Evolutionary conservation across 495 filamentous ascomycete genomes (phyloP), one percentile per base, ranked within the genome.

Genomic region (Gamarada debralockiae): DNA sequence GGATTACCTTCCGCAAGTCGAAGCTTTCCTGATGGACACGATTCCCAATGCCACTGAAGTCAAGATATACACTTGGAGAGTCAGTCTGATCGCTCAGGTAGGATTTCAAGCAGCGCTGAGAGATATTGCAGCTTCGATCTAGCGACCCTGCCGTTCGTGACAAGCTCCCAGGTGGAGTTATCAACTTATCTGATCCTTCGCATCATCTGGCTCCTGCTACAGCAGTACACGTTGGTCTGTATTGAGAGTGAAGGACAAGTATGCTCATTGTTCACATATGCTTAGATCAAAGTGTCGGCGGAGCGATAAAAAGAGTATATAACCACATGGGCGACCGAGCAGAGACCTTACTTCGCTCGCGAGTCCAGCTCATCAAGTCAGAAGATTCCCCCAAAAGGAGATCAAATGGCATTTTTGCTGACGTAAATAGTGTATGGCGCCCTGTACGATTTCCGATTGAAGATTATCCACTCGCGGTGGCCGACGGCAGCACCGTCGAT

Each of bases 381-480:
- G n/a, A n/a, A n/a, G n/a, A n/a, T n/a, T n/a, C n/a, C 14, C 29
- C 14, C 14, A 7, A 34, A 7, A 7, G 7, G 14, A 34, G 7
- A 34, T 6, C 15, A 4, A 13, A 14, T 20, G 21, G 23, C 6
- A 34, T 12, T 48, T 14, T 4, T 24, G 22, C 17, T 39, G n/a
- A 39, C 17, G 39, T 24, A 3, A 3, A 36, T 18, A 70, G 67
- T 48, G 25, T 69, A 12, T 70, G 65, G 67, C 52, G 55, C 18
- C 67, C 68, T 23, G 24, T 67, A 3, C 57, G 22, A 39, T 50
- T 56, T 22, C 49, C 60, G 1, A 44, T 69, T 25, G 41, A 64
- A 40, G 67, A 71, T 22, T 61, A 63, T 40, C 65, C 68, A 2
- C 33, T 71, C 7, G 60, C 68, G 23, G 55, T 71, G 2, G 68